Base-by-base conservation (phyloP, 106 monocot genomes). In the Apostasia shenzhenica region DNA sequence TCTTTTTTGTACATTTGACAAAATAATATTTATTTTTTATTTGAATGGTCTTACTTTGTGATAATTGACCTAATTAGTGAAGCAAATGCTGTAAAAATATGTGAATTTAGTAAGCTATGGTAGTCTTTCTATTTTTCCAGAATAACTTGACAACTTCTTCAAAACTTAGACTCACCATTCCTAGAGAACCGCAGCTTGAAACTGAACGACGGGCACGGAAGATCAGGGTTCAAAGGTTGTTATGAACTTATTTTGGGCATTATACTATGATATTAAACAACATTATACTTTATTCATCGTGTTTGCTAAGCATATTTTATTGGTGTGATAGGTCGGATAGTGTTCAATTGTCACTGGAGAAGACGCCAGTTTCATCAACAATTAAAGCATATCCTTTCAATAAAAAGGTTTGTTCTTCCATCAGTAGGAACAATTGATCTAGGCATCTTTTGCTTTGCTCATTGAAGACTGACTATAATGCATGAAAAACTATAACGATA, bases 181-280 rank as follows among this genome's bases (percentile, higher is more conserved):
- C 91, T 5, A 83, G 79, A 76, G 86, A 91, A 64, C 91, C 91
- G 64, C 80, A 86, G 41, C 75, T 95, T 51, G 79, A 76, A 81
- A 95, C 91, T 12, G 81, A 81, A 72, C 72, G 72, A 69, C 74
- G 94, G 59, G 88, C 91, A 48, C 75, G 71, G 61, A 81, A 77
- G 57, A 67, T 78, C 61, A 77, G 81, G 76, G 42, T 52, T 66
- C 75, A 72, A 59, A 78, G 72, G 66, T 51, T 48, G 51, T 51
- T 11, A 62, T 57, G 69, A 41, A 64, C 44, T 61, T 37, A 10
- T 53, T 59, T 51, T 60, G 14, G 12, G 14, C n/a, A 48, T 48
- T 14, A 40, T 11, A 9, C 7, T 61, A 48, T 59, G 14, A 6
- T 67, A 12, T 6, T 5, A 4, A 14, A 26, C 26, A 8, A 10